Evolutionary conservation across 1,139 yeast genomes (phyloP), one percentile per base, ranked within the genome.

Genomic region (Groenewaldozyma sp.): DNA sequence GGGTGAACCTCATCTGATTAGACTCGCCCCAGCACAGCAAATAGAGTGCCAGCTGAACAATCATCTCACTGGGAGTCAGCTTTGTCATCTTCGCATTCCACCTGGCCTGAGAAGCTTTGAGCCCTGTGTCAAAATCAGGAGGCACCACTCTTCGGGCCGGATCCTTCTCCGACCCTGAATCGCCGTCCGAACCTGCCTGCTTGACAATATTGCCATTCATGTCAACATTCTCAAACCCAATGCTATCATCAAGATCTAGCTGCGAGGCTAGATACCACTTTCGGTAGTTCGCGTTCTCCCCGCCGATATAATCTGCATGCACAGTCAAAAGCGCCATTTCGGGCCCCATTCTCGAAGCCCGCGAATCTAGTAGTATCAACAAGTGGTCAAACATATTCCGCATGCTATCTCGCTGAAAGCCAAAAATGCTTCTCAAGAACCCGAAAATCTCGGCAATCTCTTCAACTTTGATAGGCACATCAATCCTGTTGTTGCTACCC

Each of bases 1-100:
- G 95, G 71, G 84, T 75, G 52, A 81, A 83, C 41, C 95, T 64
- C 2, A 82, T 59, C 51, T 82, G 88, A 52, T 82, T 83, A 0
- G 94, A 87, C 57, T 86, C 95, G 0, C 94, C 94, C 95, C 95
- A 86, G 49, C 83, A 74, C 44, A 83, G 62, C 17, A 86, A 65
- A 50, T 78, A 86, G 9, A 86, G 58, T 0, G 82, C 78, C 9
- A 84, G 54, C 49, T 86, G 94, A 31, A 76, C 68, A 1, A 76
- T 68, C 57, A 78, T 70, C 44, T 80, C 78, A 4, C 63, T 53
- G 1, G 81, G 67, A 0, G 75, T 53, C 40, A 78, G 58, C 3
- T 60, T 58, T 41, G 69, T 68, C 87, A 83, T 79, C 47, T 68
- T 73, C 7, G 62, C 54, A 38, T 69, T 70, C 91, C 94, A 83